Percentiles rank a stretch among this genome's conserved stretches.
These are phyloP conservation scores for Phialocephala subalpina DNA, from an alignment of 2,329 filamentous ascomycete species.

Conservation along the genomic window DNA sequence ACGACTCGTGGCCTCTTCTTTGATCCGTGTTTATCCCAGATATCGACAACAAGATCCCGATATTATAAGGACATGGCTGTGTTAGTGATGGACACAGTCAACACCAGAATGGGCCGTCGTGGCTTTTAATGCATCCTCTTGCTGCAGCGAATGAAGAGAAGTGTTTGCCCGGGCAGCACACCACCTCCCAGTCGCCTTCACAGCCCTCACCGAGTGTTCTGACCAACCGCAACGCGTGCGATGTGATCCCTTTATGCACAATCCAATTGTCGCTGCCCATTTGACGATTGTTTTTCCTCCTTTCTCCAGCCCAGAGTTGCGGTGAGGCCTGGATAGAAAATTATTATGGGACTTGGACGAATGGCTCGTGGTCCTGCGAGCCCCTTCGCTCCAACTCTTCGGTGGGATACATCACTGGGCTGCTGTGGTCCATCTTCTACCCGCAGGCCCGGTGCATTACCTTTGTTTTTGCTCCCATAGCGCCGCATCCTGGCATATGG, in stretches of 20 bases:
- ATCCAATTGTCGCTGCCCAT: conserved; percentile 32
- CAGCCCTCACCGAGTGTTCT: conserved; percentile 6
- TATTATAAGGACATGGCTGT: conserved; percentile 8
- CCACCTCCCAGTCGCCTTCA: neutral
- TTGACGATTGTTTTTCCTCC: conserved; percentile 26
- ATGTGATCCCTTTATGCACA: conserved; percentile 31
- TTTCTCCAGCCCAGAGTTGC: conserved; percentile 33
- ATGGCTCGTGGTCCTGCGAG: conserved; percentile 3
- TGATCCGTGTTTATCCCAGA: neutral
- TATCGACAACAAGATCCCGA: conserved; percentile 1
- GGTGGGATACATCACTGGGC: neutral
- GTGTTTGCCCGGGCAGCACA: neutral
- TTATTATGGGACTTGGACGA: conserved; percentile 19
- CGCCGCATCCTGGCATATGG: neutral
- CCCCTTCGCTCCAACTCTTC: conserved; percentile 3
- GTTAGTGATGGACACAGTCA: neutral
- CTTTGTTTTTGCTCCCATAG: conserved; percentile 12
- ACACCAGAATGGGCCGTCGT: neutral
- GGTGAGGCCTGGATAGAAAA: conserved; percentile 33
- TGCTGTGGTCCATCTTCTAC: neutral
- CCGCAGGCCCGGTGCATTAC: conserved; percentile 11
- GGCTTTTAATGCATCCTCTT: conserved; percentile 21
- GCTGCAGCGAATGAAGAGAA: conserved; percentile 12
- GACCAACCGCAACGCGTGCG: conserved; percentile 23
- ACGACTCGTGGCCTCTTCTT: conserved; percentile 4